Conservation (phyloP, 2,329 filamentous ascomycete species). For the Cercospora sojina region DNA sequence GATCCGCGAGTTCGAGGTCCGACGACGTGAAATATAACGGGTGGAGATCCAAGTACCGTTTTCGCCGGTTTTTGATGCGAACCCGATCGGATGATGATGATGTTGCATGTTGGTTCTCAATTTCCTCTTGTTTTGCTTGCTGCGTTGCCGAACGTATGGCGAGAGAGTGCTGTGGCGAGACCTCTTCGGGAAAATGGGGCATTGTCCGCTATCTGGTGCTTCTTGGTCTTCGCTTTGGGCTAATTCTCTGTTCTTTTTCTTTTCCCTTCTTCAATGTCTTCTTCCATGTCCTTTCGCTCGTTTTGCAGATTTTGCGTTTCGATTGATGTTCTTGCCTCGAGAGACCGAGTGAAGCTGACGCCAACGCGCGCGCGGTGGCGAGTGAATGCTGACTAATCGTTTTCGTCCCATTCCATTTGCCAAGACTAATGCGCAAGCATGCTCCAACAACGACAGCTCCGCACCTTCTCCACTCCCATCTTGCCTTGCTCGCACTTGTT, state of each 20-base stretch:
- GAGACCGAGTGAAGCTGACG: neutral
- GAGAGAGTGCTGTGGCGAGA: neutral
- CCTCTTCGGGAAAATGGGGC: neutral
- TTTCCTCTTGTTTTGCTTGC: neutral
- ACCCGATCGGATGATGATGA: neutral
- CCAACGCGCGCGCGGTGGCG: too few relatives aligned
- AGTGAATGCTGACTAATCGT: neutral
- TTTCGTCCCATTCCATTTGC: neutral
- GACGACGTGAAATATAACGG: slow-evolving; percentile 66
- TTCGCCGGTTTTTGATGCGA: slow-evolving; percentile 66
- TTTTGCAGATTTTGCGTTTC: too few relatives aligned
- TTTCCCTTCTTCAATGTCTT: too few relatives aligned
- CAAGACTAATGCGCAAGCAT: neutral
- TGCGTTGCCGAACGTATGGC: neutral
- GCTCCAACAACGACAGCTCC: neutral
- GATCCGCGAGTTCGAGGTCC: slow-evolving; percentile 67
- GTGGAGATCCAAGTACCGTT: slow-evolving; percentile 71
- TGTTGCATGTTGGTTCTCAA: too few relatives aligned
- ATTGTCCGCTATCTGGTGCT: too few relatives aligned
- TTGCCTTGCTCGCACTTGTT: neutral
- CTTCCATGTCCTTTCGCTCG: too few relatives aligned
- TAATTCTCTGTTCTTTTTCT: too few relatives aligned
- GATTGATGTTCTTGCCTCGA: neutral
- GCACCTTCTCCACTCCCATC: neutral
- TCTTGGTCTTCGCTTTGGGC: too few relatives aligned